Evolutionary conservation across 139 green algal genomes (phyloP).

Genomic region (Astrephomene gubernaculifera): DNA sequence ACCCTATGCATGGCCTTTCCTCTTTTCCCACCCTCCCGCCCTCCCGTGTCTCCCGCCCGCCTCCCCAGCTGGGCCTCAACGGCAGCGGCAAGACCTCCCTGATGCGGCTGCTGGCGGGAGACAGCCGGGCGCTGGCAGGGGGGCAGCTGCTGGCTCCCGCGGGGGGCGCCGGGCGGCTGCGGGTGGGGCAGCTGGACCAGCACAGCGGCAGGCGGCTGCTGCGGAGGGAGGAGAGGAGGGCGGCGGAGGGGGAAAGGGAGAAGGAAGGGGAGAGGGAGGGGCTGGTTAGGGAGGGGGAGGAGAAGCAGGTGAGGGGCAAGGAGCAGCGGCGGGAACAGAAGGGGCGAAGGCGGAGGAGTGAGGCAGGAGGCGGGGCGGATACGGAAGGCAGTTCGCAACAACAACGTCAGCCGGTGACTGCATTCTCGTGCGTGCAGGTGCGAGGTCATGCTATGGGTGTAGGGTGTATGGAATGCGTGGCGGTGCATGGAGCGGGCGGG

Average conservation of each 20-base stretch:
- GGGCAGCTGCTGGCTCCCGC: constrained; percentile 33
- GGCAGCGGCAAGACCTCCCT: constrained; percentile 66
- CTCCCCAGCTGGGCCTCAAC: constrained; percentile 50
- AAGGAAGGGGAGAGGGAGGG: not conserved
- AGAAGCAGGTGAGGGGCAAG: not conserved
- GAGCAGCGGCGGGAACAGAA: not conserved
- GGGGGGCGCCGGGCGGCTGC: constrained; percentile 26
- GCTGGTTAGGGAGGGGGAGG: too few relatives aligned
- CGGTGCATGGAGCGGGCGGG: too few relatives aligned
- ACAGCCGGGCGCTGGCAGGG: constrained; percentile 28
- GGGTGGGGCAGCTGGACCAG: constrained; percentile 28
- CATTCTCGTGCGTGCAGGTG: constrained; percentile 15
- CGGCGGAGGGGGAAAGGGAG: not conserved
- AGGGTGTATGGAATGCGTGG: too few relatives aligned
- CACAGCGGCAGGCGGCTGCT: constrained; percentile 42
- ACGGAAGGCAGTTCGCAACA: too few relatives aligned
- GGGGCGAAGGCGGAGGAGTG: not conserved
- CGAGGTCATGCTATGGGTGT: too few relatives aligned
- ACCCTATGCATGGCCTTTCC: not conserved
- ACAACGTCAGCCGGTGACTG: not conserved
- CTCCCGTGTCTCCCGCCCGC: not conserved
- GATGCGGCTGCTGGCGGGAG: constrained; percentile 49
- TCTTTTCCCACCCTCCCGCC: not conserved
- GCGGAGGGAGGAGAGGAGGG: not conserved
- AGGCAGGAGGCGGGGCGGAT: too few relatives aligned